These are phyloP conservation scores for Pyrenochaeta sp. DNA, from an alignment of 2,329 filamentous ascomycete genomes.

Conservation along the genomic window DNA sequence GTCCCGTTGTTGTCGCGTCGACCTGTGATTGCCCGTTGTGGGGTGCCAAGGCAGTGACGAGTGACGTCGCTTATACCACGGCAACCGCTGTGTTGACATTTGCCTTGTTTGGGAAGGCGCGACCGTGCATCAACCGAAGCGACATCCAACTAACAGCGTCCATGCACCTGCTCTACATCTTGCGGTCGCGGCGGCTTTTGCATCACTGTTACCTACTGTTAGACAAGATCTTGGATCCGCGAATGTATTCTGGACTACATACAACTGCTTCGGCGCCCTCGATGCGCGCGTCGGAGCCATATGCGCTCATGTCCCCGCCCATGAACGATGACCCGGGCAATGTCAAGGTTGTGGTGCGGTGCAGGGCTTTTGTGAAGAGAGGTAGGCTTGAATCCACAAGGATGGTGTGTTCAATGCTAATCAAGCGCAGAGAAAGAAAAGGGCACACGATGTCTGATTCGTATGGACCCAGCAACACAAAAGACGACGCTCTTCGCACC, in stretches of 20 bases:
- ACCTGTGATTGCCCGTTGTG: conserved; percentile 25
- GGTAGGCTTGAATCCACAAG: conserved; percentile 37
- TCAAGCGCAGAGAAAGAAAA: conserved; percentile 75
- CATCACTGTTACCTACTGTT: conserved; percentile 34
- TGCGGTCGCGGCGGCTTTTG: conserved; percentile 35
- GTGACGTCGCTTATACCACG: conserved; percentile 39
- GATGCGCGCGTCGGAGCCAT: conserved; percentile 52
- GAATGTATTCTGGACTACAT: conserved; percentile 42
- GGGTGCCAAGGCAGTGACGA: conserved; percentile 38
- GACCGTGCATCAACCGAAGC: conserved; percentile 17
- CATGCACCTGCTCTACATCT: conserved; percentile 45
- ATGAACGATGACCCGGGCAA: conserved; percentile 55
- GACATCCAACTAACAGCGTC: conserved; percentile 16
- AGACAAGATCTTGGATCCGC: conserved; percentile 35
- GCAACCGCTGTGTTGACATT: conserved; percentile 44
- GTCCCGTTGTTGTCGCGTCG: conserved; percentile 24
- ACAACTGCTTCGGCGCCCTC: conserved; percentile 55
- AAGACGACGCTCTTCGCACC: conserved; percentile 82
- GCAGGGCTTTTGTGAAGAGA: conserved; percentile 57
- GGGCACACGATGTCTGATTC: conserved; percentile 82
- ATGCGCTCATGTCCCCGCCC: conserved; percentile 42
- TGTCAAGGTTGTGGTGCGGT: conserved; percentile 61
- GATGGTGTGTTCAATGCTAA: conserved; percentile 29
- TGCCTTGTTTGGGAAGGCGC: conserved; percentile 33
- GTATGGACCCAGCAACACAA: conserved; percentile 89